Base-by-base conservation (phyloP, 257 asterid genomes). In the Solanum corneliomulleri region DNA sequence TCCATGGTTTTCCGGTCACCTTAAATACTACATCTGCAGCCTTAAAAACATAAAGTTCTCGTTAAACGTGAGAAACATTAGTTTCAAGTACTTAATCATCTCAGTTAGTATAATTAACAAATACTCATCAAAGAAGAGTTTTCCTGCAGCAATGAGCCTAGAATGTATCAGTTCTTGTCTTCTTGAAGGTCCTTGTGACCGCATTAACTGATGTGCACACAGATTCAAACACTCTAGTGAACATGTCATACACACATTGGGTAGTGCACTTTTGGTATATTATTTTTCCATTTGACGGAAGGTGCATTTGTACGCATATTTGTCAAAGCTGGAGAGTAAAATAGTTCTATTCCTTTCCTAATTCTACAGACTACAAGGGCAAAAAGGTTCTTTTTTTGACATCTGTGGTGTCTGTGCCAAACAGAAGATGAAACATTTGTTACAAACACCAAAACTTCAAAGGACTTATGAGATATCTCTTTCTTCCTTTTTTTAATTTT, bases 1-100 rank as follows among this genome's bases (percentile, higher is more conserved):
- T 90, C 99, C 99, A 97, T 2, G 95, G 99, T 88, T 93, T 93
- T 64, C 98, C 98, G 10, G 90, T 85, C 75, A 89, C 91, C 87
- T 86, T 90, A 84, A 90, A 87, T 64, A 92, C 89, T 78, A 90
- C 90, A 90, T 86, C 93, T 27, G 87, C 89, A 88, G 85, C 92
- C 98, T 96, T 95, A 29, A 86, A 87, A 56, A 70, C 7, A 88
- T 77, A n/a, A 60, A 7, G 74, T 58, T 78, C 78, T 60, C 23
- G 60, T 82, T 42, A 71, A 87, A 75, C 41, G 20, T 41, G 27
- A 62, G 83, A 78, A 52, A 33, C 25, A 56, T 27, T 27, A 8
- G 47, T 33, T 5, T 5, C 23, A 44, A 60, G 37, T 60, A 18
- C 47, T 23, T 82, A 49, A 41, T 37, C 83, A 15, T 72, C 35